These are phyloP conservation scores for Bondarzewia mesenterica DNA, from an alignment of 1,284 basidiomycete species.

Conservation along the genomic window DNA sequence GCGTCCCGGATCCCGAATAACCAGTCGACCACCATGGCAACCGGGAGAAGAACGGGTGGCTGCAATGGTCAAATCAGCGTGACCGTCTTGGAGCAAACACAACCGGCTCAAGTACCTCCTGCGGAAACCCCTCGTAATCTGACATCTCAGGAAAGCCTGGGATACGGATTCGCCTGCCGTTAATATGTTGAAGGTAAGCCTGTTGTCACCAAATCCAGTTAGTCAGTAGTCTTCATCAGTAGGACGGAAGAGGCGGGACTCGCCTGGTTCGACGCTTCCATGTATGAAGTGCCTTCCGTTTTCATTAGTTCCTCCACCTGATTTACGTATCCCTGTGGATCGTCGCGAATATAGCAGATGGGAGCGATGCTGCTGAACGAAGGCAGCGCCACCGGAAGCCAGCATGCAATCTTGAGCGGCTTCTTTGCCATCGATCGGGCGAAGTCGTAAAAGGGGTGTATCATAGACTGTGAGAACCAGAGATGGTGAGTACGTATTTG, in stretches of 20 bases:
- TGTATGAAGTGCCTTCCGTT: not conserved
- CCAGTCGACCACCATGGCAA: constrained; percentile 1
- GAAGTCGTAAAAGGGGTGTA: not conserved
- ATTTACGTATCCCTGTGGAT: no score
- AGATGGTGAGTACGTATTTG: not conserved
- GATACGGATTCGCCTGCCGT: constrained; percentile 1
- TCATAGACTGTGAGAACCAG: not conserved
- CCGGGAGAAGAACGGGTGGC: constrained; percentile 2
- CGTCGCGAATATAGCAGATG: constrained; percentile 1
- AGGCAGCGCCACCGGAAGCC: not conserved
- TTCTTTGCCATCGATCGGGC: not conserved
- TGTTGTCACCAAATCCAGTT: not conserved
- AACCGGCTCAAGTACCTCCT: not conserved
- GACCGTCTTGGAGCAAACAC: not conserved
- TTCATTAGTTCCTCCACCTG: not conserved
- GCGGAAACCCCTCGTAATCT: constrained; percentile 4
- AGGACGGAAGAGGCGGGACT: not conserved
- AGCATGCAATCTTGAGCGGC: not conserved
- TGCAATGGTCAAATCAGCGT: not conserved
- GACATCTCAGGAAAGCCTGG: constrained; percentile 4
- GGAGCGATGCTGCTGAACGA: not conserved
- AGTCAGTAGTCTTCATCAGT: not conserved
- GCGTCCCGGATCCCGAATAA: not conserved
- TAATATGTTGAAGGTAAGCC: not conserved
- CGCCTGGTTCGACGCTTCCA: not conserved